These are phyloP conservation scores for Blakeslea trispora DNA, from an alignment of 371 early-diverging fungal genomes.

Conservation along the genomic window DNA sequence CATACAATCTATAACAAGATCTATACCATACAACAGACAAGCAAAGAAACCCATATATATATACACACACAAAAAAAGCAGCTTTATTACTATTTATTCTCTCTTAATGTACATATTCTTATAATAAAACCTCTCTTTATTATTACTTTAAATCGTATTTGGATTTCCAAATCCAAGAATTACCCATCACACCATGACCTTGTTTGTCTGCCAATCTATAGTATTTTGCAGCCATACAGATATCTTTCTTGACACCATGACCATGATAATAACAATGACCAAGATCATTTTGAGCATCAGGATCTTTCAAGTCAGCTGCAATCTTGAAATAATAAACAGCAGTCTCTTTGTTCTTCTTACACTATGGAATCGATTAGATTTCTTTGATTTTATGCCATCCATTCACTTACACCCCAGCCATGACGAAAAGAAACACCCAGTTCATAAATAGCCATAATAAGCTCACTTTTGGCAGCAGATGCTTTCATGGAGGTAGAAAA, in stretches of 20 bases:
- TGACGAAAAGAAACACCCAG: conserved; percentile 83
- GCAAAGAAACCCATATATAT: too few relatives aligned
- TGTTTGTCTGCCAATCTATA: conserved; percentile 82
- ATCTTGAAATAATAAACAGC: conserved; percentile 90
- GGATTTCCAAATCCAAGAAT: conserved; percentile 74
- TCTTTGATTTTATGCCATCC: too few relatives aligned
- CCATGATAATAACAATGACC: conserved; percentile 77
- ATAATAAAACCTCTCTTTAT: neutral
- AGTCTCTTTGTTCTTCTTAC: conserved; percentile 74
- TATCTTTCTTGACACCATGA: conserved; percentile 79
- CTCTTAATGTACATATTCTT: neutral
- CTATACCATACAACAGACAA: too few relatives aligned
- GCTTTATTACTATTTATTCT: too few relatives aligned
- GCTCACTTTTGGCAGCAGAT: conserved; percentile 55
- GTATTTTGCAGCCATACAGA: conserved; percentile 77
- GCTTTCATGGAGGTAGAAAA: conserved; percentile 22
- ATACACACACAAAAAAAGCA: too few relatives aligned
- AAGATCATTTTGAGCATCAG: conserved; percentile 83
- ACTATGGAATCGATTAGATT: conserved; percentile 14
- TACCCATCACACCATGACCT: conserved; percentile 80
- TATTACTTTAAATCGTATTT: conserved; percentile 39
- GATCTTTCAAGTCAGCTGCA: conserved; percentile 82
- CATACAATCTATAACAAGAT: too few relatives aligned
- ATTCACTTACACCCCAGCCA: conserved; percentile 84
- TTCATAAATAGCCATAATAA: conserved; percentile 85